Conservation (phyloP, 2,329 filamentous ascomycete species). For the Hymenoscyphus fructigenus region DNA sequence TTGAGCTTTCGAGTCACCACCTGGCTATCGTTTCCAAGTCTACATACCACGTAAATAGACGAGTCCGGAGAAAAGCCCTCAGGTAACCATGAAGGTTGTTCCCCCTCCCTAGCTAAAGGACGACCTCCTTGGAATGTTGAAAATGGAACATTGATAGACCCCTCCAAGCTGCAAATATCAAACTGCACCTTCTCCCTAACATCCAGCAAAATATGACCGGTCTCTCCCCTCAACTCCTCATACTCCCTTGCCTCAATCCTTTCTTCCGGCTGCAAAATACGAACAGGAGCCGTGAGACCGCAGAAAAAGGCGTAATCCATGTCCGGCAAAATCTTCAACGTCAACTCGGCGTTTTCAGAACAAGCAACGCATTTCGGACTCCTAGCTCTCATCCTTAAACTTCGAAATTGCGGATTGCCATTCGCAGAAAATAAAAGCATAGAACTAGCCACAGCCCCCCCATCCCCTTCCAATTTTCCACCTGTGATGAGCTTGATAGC, state of each 20-base stretch:
- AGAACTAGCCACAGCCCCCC: conserved; percentile 24
- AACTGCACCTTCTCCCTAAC: conserved; percentile 85
- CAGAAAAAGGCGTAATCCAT: conserved; percentile 88
- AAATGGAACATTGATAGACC: conserved; percentile 74
- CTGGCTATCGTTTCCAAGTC: conserved; percentile 78
- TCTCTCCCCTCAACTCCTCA: conserved; percentile 23
- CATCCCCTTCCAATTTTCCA: conserved; percentile 21
- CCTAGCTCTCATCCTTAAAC: conserved; percentile 69
- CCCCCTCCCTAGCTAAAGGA: conserved; percentile 13
- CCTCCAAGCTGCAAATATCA: conserved; percentile 72
- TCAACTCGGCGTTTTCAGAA: conserved; percentile 61
- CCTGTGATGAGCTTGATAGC: conserved; percentile 75
- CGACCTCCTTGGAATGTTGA: conserved; percentile 45
- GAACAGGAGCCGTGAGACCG: conserved; percentile 57
- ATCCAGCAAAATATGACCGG: conserved; percentile 67
- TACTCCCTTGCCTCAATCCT: conserved; percentile 68
- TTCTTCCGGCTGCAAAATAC: conserved; percentile 60
- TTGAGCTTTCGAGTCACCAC: conserved; percentile 65
- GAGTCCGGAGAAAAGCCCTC: conserved; percentile 41
- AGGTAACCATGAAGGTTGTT: conserved; percentile 41
- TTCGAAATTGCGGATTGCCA: conserved; percentile 62
- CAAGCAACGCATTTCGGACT: conserved; percentile 76
- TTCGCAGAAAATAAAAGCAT: conserved; percentile 54
- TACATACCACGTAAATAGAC: conserved; percentile 70
- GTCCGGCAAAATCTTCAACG: conserved; percentile 57